Percentiles rank a stretch among this genome's conserved stretches.
These are phyloP conservation scores for Lablab purpureus DNA, from an alignment of 306 rosid species.

Conservation along the genomic window DNA sequence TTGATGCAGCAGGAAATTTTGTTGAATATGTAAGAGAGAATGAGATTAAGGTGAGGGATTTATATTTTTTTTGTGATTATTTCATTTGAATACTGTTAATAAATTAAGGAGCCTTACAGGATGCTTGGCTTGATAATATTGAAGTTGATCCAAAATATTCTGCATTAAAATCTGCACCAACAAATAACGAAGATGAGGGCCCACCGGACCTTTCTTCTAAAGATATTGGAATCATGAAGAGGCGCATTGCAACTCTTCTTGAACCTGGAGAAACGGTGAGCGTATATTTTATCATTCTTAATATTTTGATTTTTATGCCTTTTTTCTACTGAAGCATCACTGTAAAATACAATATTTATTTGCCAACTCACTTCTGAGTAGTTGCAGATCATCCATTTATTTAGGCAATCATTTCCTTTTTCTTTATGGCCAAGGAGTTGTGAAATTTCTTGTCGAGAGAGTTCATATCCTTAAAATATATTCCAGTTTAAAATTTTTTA, in stretches of 20 bases:
- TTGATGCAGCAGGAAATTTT: slow-evolving; percentile 82
- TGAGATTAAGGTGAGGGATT: slow-evolving; percentile 56
- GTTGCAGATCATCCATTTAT: neutral
- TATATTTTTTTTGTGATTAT: neutral
- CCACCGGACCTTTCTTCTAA: slow-evolving; percentile 67
- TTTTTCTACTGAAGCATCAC: slow-evolving; percentile 23
- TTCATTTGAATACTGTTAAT: slow-evolving; percentile 21
- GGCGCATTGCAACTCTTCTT: slow-evolving; percentile 84
- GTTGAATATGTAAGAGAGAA: slow-evolving; percentile 79
- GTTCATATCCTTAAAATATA: slow-evolving; percentile 14
- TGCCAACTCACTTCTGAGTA: neutral
- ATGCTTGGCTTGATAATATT: slow-evolving; percentile 92
- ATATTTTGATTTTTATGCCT: slow-evolving; percentile 26
- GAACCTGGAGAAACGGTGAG: slow-evolving; percentile 85
- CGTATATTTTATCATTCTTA: slow-evolving; percentile 23
- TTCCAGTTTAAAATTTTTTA: neutral
- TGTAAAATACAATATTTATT: neutral
- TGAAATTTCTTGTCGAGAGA: slow-evolving; percentile 30
- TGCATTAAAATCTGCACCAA: slow-evolving; percentile 52
- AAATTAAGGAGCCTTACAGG: slow-evolving; percentile 58
- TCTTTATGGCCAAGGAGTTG: slow-evolving; percentile 25
- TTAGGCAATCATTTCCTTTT: neutral
- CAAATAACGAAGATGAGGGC: slow-evolving; percentile 60
- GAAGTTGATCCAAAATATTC: slow-evolving; percentile 76
- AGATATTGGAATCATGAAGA: slow-evolving; percentile 76